phyloP scores from a whole-genome alignment of 2,329 filamentous ascomycete species.

The Plenodomus tracheiphilus region DNA sequence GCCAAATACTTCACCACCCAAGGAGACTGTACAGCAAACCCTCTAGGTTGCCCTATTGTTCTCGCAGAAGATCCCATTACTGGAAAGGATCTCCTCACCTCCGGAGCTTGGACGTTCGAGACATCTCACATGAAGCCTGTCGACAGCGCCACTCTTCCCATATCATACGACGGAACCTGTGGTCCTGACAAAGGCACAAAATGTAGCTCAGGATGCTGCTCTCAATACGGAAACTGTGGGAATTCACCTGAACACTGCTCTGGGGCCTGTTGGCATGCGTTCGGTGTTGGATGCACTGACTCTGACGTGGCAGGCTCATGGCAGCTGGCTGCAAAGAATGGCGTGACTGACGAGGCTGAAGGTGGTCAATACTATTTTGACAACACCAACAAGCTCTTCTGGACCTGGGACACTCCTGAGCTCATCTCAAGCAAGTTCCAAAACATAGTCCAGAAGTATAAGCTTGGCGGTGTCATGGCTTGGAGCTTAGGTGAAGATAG shows the following conservation, averaged over 20 bases:
- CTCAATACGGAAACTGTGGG: slow-evolving; percentile 40
- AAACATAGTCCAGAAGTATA: slow-evolving; percentile 58
- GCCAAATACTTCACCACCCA: slow-evolving; percentile 66
- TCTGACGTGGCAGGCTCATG: slow-evolving; percentile 61
- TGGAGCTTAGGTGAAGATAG: slow-evolving; percentile 74
- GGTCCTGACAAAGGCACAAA: slow-evolving; percentile 32
- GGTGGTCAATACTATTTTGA: slow-evolving; percentile 75
- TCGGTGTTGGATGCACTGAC: slow-evolving; percentile 49
- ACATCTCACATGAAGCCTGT: slow-evolving; percentile 28
- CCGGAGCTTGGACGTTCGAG: slow-evolving; percentile 59
- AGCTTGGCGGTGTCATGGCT: slow-evolving; percentile 72
- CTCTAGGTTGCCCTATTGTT: slow-evolving; percentile 63
- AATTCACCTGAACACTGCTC: slow-evolving; percentile 29
- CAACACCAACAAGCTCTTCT: slow-evolving; percentile 62
- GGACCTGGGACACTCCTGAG: slow-evolving; percentile 71
- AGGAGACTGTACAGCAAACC: slow-evolving; percentile 49
- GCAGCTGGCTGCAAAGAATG: slow-evolving; percentile 56
- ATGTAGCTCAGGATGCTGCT: slow-evolving; percentile 36
- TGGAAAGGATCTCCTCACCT: slow-evolving; percentile 62
- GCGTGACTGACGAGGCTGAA: slow-evolving; percentile 58
- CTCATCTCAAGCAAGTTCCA: slow-evolving; percentile 66
- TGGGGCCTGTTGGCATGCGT: slow-evolving; percentile 39
- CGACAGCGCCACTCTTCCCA: slow-evolving; percentile 12
- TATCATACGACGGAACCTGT: slow-evolving; percentile 35
- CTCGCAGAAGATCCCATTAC: slow-evolving; percentile 62